Base-by-base conservation (phyloP, 2,329 filamentous ascomycete genomes). In the Pseudogymnoascus sp. region DNA sequence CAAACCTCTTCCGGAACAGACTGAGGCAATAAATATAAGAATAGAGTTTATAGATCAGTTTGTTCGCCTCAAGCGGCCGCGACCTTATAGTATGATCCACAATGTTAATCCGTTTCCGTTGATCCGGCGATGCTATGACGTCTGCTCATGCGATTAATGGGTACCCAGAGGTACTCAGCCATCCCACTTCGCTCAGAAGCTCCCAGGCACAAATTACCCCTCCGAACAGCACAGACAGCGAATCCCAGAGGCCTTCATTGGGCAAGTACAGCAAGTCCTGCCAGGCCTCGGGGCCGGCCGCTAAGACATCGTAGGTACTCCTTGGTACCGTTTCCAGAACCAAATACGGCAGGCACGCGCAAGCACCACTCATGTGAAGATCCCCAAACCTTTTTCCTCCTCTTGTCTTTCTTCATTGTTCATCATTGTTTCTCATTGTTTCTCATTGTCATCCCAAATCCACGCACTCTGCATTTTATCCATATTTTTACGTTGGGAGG, bases 31-130 rank as follows among this genome's bases (percentile, higher is more conserved):
- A 47, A 22, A 4, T 33, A 53, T 9, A 53, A 33, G 47, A 53
- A 53, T 53, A 8, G 33, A 53, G 28, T 53, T 25, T 25, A 53
- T 33, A 53, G 47, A 53, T 33, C 47, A 7, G 15, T 53, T 33
- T 53, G n/a, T 33, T 33, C 28, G 47, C 47, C 47, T 33, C 47
- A 53, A 53, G 28, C 47, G n/a, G 47, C 28, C 47, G n/a, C 28
- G 47, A 53, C 47, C 47, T 53, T 53, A 53, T 33, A 33, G 12
- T 33, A 53, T 53, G 47, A 53, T 33, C 47, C 47, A 53, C 47
- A 53, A 33, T 53, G 47, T 20, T 53, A 53, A 50, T 33, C 47
- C 47, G 47, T 53, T 53, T 53, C 28, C 47, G 47, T 53, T 53
- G 47, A 20, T 53, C 47, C 47, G 22, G 28, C 11, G 9, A 4